Evolutionary conservation across 441 rosid species (phyloP).

Genomic region (Rhodomyrtus psidioides): DNA sequence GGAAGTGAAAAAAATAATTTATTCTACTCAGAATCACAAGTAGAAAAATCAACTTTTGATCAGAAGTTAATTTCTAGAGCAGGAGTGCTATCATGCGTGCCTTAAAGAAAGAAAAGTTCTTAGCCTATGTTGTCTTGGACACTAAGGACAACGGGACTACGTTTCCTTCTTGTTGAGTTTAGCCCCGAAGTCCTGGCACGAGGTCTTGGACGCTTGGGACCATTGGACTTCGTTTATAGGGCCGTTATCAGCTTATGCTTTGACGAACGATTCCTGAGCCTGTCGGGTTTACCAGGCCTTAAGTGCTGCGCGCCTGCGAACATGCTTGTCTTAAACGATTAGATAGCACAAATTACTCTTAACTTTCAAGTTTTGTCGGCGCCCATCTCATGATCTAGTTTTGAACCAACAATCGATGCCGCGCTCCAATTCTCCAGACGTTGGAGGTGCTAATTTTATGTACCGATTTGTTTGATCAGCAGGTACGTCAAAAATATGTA

Average conservation of each 20-base stretch:
- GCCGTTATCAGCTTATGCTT: too few species aligned
- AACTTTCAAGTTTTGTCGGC: fast-evolving
- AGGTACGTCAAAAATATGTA: background rate
- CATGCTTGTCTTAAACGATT: background rate
- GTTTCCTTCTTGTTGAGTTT: background rate
- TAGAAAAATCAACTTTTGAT: too few species aligned
- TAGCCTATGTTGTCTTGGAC: background rate
- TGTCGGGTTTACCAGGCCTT: background rate
- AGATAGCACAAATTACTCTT: background rate
- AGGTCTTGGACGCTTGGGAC: background rate
- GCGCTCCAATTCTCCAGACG: background rate
- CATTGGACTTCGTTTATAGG: too few species aligned
- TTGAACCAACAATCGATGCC: fast-evolving
- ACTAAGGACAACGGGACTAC: background rate
- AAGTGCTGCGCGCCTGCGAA: fast-evolving
- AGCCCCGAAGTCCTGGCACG: background rate
- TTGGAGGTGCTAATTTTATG: background rate
- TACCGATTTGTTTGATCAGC: background rate
- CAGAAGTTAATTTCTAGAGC: too few species aligned
- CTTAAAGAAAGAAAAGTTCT: too few species aligned
- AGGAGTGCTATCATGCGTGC: too few species aligned
- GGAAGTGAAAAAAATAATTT: too few species aligned
- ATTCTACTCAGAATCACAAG: too few species aligned
- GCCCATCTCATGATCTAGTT: background rate
- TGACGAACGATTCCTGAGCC: background rate